Evolutionary conservation across 2,329 filamentous ascomycete genomes (phyloP), one percentile per base, ranked within the genome.

Genomic region (Dichotomopilus funicola): DNA sequence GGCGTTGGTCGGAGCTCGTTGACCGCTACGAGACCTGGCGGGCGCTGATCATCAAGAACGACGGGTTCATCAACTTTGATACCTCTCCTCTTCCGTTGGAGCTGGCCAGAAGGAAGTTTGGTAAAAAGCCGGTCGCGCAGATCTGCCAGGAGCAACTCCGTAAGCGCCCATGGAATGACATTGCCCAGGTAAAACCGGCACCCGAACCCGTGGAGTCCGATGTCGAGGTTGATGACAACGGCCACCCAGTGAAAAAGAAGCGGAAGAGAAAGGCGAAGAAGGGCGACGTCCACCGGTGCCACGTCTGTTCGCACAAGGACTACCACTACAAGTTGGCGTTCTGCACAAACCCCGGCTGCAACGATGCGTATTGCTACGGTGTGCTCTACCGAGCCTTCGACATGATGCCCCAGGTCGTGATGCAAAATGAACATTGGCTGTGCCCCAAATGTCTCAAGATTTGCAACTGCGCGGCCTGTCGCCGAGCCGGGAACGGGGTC

Each of bases 141-240:
- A 85, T 97, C n/a, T 97, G 91, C 68, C 92, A 96, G 68, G 88
- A 95, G 62, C 89, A 96, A 64, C 75, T 97, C 12, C 83, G 81
- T 60, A 75, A 80, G 52, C 81, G 94, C 37, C 91, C 92, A 0
- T 96, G 86, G 78, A 86, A 87, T 19, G 89, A 96, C 65, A 85
- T 91, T 49, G 87, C 82, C 7, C 87, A 88, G 61, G 79, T 81
- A 3, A 71, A 69, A 4, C 78, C 67, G 69, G 79, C 68, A 6
- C 72, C 72, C 37, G 72, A 76, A 45, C 75, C 75, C 1, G 78
- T 81, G 52, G 70, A 66, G 8, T 65, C 65, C 1, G 76, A 78
- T 43, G 69, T 83, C 4, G 81, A 86, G 44, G 77, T 85, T 1
- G 82, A 86, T 57, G 86, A 88, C 11, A 79, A 87, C 38, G 78